Percentiles rank a stretch among this genome's conserved stretches.
phyloP scores from a whole-genome alignment of 495 filamentous ascomycete species.

The Hapsidospora chrysogenum region DNA sequence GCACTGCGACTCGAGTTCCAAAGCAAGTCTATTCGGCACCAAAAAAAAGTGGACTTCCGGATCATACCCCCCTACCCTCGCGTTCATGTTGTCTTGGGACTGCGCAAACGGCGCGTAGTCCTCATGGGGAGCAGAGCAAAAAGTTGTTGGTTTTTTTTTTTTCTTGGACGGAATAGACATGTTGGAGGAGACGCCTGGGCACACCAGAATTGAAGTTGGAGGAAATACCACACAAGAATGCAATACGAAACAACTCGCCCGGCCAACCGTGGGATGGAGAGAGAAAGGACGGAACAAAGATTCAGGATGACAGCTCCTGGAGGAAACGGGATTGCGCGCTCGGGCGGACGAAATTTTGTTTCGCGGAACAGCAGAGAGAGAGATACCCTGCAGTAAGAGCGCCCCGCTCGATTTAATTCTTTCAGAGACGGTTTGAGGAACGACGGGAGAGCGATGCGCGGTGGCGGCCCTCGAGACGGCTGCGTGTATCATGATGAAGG shows the following conservation, averaged over 20 bases:
- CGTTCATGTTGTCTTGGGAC: conserved; percentile 1
- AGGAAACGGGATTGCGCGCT: too few species aligned
- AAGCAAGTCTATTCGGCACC: conserved; percentile 3
- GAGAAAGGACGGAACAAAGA: neutral
- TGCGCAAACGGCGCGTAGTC: too few species aligned
- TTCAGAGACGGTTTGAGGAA: too few species aligned
- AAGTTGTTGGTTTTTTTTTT: neutral
- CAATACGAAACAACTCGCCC: neutral
- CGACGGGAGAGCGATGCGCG: too few species aligned
- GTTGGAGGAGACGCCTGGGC: neutral
- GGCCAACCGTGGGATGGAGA: neutral
- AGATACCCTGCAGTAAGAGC: too few species aligned
- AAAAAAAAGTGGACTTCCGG: conserved; percentile 3
- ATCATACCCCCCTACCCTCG: conserved; percentile 4
- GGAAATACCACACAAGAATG: neutral
- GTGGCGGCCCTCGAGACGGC: too few species aligned
- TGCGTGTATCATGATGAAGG: too few species aligned
- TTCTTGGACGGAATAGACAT: neutral
- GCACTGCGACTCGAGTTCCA: neutral
- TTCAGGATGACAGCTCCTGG: too few species aligned
- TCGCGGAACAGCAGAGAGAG: too few species aligned
- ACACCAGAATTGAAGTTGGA: too few species aligned
- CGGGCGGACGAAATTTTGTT: too few species aligned
- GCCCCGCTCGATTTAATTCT: too few species aligned
- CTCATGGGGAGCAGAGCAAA: neutral